phyloP scores from a whole-genome alignment of 2,329 filamentous ascomycete species.

The Xylariaceae sp. region DNA sequence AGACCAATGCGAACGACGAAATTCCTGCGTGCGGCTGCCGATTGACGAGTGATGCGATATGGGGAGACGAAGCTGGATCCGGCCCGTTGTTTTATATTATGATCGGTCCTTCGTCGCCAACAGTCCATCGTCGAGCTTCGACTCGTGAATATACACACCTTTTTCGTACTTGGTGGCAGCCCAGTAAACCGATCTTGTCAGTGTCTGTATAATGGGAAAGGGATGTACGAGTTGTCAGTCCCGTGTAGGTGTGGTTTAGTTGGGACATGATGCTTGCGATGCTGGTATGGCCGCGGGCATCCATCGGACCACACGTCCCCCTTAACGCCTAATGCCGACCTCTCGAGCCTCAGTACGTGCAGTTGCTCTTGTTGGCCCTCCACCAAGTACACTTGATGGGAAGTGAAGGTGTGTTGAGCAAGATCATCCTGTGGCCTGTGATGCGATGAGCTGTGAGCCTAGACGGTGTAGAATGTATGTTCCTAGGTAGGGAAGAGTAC shows the following conservation, averaged over 20 bases:
- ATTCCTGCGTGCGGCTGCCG: conserved; percentile 9
- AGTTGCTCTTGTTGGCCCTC: too few relatives aligned
- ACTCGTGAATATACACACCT: background rate
- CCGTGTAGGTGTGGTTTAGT: too few relatives aligned
- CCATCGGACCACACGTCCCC: too few relatives aligned
- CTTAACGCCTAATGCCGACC: too few relatives aligned
- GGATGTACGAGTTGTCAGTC: too few relatives aligned
- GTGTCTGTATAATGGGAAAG: too few relatives aligned
- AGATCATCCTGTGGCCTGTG: background rate
- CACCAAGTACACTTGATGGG: background rate
- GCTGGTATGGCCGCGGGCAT: too few relatives aligned
- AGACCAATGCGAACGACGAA: conserved; percentile 6
- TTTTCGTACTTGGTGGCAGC: background rate
- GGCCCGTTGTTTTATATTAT: conserved; percentile 25
- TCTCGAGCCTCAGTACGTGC: too few relatives aligned
- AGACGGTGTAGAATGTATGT: background rate
- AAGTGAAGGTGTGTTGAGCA: too few relatives aligned
- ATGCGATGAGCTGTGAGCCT: background rate
- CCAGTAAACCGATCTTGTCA: too few relatives aligned
- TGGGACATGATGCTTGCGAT: too few relatives aligned
- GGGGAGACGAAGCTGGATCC: conserved; percentile 10
- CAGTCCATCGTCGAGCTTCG: conserved; percentile 22
- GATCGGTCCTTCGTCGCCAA: conserved; percentile 10
- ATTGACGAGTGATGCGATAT: conserved; percentile 21
- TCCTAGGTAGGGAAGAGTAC: background rate